Evolutionary conservation across 1,139 yeast species (phyloP), one percentile per base, ranked within the genome.

Genomic region (Suhomyces coccinellae): DNA sequence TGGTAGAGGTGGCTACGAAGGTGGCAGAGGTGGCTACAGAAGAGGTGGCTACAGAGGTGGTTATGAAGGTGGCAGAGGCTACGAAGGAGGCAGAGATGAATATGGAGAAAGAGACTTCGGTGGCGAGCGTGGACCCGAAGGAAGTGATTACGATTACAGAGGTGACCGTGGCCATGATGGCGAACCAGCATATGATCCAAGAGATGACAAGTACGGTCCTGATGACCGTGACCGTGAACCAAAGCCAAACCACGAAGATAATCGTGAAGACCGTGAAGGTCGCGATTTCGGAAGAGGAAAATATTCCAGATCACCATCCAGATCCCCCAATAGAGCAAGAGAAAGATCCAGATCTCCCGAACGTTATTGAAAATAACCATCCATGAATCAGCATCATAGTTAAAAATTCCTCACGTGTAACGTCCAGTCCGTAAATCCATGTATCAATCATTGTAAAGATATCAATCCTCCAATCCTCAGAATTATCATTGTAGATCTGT

Each of bases 331-430:
- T 45, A 63, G 68, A 53, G 63, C 63, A 42, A 34, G 36, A 34
- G 36, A 55, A 37, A 61, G 76, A 57, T 69, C 75, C 33, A 66
- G 75, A 53, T 70, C 75, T n/a, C 76, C 75, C 11, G 71, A 65
- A 48, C 65, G 71, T 40, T 56, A 57, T 35, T 57, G 50, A 40
- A 37, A 66, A 48, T 6, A 71, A 59, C 28, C 16, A 34, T 66
- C 41, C 45, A 67, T 44, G 1, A 72, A 52, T 39, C 69, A 61
- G 26, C 14, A 15, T n/a, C 33, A 33, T 38, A 38, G 41, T 17
- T 41, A 37, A 28, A 41, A 27, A 26, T 28, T 36, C 31, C 7
- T 11, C 38, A 20, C 14, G 16, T 15, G 12, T 14, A 14, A 11
- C 32, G 16, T 27, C 38, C 15, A 36, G 17, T 36, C 38, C 38